Evolutionary conservation across 1,139 yeast species (phyloP), one percentile per base, ranked within the genome.

Genomic region (Kazachstania sp.): DNA sequence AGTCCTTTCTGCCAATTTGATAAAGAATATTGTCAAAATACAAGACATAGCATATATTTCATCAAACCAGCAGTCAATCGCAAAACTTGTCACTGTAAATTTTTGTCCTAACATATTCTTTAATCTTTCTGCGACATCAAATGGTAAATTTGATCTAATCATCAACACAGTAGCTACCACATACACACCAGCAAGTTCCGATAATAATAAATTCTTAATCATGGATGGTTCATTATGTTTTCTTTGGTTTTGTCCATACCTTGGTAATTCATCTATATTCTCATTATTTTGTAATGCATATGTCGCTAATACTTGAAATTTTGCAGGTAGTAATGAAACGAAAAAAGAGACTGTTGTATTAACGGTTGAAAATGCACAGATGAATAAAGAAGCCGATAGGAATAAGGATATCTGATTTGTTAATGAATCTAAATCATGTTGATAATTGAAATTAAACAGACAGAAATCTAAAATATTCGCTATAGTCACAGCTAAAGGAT

Each of bases 21-120:
- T 69, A 44, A 78, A 77, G 1, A 76, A 53, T 2, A 77, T 63
- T 0, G 90, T 79, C 2, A 71, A 56, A 1, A 78, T 58, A 50
- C 84, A 77, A 4, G 84, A 72, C 5, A 76, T 48, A 12, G 81
- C 78, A 67, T 81, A 86, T 30, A 86, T 77, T 53, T 80, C 72
- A 59, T 88, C 95, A 60, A 86, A 87, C 88, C 94, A 83, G 31
- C 74, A 69, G 59, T 88, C 95, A 32, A 87, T 80, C 48, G 82
- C 75, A 37, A 72, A 68, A 18, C 79, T 79, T n/a, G 62, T 59
- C 3, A 64, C 61, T 1, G 61, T 55, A 43, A 60, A 58, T 35
- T 58, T 56, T 45, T 59, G 59, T 41, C 68, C 56, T 40, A 67
- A 52, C 32, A 68, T 50, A 23, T 58, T 53, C 48, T 61, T 60